These are phyloP conservation scores for Arxiozyma slooffiae DNA, from an alignment of 1,139 yeast species.

Conservation along the genomic window DNA sequence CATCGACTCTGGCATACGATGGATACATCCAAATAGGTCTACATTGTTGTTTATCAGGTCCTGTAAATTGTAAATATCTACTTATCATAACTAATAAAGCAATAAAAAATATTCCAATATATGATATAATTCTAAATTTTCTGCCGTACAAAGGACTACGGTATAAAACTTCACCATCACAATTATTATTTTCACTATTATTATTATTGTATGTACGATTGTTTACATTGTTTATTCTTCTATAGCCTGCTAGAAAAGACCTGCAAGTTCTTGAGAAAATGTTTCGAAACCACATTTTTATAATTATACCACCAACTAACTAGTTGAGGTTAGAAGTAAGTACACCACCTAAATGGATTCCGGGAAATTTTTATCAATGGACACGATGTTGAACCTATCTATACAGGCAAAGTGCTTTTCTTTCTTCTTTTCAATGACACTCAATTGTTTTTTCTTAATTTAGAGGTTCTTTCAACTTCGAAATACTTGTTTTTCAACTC, in stretches of 20 bases:
- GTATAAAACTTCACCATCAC: background rate
- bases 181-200: background rate
- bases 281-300: background rate
- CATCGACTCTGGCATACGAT: constrained; percentile 60
- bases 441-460: too few relatives aligned
- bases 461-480: background rate
- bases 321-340: background rate
- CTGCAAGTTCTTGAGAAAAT: background rate
- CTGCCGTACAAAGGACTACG: background rate
- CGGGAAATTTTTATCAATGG: too few relatives aligned
- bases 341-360: background rate
- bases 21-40: constrained; percentile 64
- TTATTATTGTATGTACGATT: too few relatives aligned
- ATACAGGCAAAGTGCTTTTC: too few relatives aligned
- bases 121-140: constrained; percentile 4
- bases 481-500: background rate
- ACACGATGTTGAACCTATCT: background rate
- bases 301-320: background rate
- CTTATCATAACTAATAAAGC: constrained; percentile 8
- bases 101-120: constrained; percentile 13
- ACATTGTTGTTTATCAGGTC: constrained; percentile 43
- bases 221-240: background rate
- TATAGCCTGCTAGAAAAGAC: background rate
- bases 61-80: constrained; percentile 17
- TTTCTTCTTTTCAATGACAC: background rate